These are phyloP conservation scores for Metarhizium anisopliae DNA, from an alignment of 2,329 filamentous ascomycete genomes.

Conservation along the genomic window DNA sequence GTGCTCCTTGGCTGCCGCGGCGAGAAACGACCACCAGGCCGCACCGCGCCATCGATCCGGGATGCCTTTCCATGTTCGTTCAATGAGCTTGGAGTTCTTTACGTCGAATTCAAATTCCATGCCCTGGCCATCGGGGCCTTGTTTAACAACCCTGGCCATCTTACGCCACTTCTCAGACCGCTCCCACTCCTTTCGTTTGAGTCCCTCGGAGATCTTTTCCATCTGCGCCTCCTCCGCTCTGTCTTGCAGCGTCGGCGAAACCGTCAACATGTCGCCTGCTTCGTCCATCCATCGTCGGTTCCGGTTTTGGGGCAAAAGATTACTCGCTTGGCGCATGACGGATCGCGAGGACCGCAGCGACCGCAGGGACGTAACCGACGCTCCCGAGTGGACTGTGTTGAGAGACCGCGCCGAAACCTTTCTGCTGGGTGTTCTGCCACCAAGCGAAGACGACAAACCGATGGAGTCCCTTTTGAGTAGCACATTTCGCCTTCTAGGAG, in stretches of 20 bases:
- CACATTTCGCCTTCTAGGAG: conserved; percentile 38
- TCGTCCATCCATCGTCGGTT: conserved; percentile 54
- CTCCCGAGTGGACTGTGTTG: conserved; percentile 45
- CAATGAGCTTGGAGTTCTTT: conserved; percentile 73
- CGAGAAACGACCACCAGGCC: conserved; percentile 91
- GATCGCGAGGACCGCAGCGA: conserved; percentile 47
- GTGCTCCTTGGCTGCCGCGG: conserved; percentile 60
- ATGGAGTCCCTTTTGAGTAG: conserved; percentile 27
- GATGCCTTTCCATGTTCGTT: conserved; percentile 95
- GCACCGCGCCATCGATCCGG: conserved; percentile 90
- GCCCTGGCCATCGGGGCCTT: conserved; percentile 46
- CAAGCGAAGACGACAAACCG: conserved; percentile 31
- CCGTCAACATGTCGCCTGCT: conserved; percentile 57
- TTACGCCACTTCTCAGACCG: conserved; percentile 59
- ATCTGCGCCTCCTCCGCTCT: conserved; percentile 46
- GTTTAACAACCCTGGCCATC: conserved; percentile 51
- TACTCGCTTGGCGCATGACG: conserved; percentile 47
- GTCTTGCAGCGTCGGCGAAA: conserved; percentile 47
- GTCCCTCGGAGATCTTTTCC: conserved; percentile 41
- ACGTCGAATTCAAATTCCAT: conserved; percentile 72
- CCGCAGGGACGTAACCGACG: conserved; percentile 41
- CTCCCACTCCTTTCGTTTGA: conserved; percentile 54
- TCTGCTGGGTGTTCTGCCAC: conserved; percentile 37
- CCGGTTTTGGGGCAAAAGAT: conserved; percentile 51
- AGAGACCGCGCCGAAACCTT: conserved; percentile 51